Base-by-base conservation (phyloP, 225 moss, liverwort and hornwort genomes). In the Pseudoscleropodium purum region DNA sequence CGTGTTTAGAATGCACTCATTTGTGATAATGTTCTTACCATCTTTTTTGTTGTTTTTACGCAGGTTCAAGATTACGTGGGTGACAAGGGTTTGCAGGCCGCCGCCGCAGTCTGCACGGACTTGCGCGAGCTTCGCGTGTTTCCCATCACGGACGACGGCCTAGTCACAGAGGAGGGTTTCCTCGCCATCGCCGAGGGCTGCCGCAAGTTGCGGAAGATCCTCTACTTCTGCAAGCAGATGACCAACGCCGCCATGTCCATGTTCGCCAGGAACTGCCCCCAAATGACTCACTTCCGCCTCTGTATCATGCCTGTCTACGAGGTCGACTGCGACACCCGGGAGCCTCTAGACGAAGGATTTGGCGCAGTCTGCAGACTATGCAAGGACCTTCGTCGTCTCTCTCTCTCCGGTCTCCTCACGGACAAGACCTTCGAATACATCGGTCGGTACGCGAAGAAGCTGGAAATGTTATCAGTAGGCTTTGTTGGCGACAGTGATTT, bases 141-240 rank as follows among this genome's bases (percentile, higher is more conserved):
- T 82, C 98, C 98, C 15, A 68, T 94, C 13, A 84, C 85, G 15
- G 64, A 90, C 10, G 96, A 95, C 56, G 95, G 97, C 19, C 54
- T 94, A 9, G 96, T 89, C 33, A 96, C 98, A 4, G 96, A 97
- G 88, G 93, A 94, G 86, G 98, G 98, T 6, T 94, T 98, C 30
- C 69, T 95, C 23, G 96, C 98, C 20, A 96, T 98, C 80, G 94
- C 98, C 2, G 92, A 96, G 79, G 96, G 96, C 36, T 98, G 98
- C 64, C 93, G 88, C 11, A 93, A 98, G 51, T 88, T 98, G 60
- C 91, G 94, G 81, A 97, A 97, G 91, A 97, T 98, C 64, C 93
- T 98, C 36, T 98, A 98, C 82, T 98, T 98, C 68, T 98, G 98
- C 95, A 97, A 95, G 91, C 95, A 95, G 89, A 98, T 98, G 98